phyloP scores from a whole-genome alignment of 192 early-diverging fungal species.

The Phlyctochytrium planicorne region DNA sequence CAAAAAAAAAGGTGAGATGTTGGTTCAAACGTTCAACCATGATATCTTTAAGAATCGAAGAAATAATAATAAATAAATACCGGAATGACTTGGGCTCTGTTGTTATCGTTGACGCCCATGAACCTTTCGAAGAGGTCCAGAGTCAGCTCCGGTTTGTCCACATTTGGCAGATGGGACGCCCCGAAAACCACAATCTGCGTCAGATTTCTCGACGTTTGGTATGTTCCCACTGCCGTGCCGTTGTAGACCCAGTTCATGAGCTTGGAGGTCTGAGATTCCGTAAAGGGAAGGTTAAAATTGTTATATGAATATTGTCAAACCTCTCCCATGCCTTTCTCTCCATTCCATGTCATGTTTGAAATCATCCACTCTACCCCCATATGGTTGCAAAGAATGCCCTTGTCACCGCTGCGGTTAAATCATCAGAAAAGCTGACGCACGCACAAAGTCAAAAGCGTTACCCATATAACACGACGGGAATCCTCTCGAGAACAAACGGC shows the following conservation, averaged over 20 bases:
- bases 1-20: background rate
- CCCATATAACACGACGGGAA: constrained; percentile 51
- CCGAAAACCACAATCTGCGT: constrained; percentile 57
- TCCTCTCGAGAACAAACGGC: constrained; percentile 10
- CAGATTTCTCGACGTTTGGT: constrained; percentile 56
- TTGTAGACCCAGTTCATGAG: constrained; percentile 55
- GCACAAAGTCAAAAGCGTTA: no score
- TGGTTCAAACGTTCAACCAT: background rate
- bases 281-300: no score
- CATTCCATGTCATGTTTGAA: constrained; percentile 66
- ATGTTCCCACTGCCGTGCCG: constrained; percentile 40
- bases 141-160: constrained; percentile 58
- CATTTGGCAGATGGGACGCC: constrained; percentile 72
- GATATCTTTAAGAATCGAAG: background rate
- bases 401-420: constrained; percentile 74
- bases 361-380: constrained; percentile 69
- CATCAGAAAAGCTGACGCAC: no score
- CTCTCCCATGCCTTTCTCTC: constrained; percentile 57
- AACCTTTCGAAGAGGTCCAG: constrained; percentile 59
- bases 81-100: no score
- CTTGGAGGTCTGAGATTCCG: no score
- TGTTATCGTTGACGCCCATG: constrained; percentile 18
- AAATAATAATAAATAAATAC: background rate
- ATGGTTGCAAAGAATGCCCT: constrained; percentile 80
- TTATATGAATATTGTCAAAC: no score